Conservation (phyloP, 106 monocot genomes). For the Allium fistulosum region DNA sequence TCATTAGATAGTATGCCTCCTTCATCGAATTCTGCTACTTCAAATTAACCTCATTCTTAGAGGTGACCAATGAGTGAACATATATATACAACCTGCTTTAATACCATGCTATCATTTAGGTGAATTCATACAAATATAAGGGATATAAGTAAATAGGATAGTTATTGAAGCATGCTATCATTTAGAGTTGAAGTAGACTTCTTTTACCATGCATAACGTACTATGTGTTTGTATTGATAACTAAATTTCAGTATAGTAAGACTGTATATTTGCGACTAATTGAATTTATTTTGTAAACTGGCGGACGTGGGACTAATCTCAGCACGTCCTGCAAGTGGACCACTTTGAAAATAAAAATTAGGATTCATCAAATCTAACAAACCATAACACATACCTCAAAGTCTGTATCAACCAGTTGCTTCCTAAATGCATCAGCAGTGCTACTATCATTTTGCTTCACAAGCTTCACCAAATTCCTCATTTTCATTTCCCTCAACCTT, state of each 20-base stretch:
- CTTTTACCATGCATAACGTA: no score
- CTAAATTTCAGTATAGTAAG: no score
- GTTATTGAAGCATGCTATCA: no score
- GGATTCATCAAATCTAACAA: not conserved
- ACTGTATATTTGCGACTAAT: no score
- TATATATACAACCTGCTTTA: no score
- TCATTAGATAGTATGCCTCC: conserved; percentile 18
- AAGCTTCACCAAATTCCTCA: not conserved
- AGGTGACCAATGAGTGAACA: not conserved
- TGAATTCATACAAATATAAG: no score
- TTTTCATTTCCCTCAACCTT: not conserved
- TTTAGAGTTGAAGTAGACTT: no score
- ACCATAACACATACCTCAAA: not conserved
- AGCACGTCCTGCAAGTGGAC: not conserved
- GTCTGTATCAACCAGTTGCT: not conserved
- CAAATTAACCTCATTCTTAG: conserved; percentile 31
- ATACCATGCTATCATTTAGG: no score
- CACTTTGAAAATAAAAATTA: not conserved
- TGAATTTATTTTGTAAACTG: no score
- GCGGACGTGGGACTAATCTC: no score
- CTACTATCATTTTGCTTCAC: not conserved
- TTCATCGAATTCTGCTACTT: conserved; percentile 15
- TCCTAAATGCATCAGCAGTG: not conserved
- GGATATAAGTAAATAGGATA: no score
- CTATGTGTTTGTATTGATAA: no score